phyloP scores from a whole-genome alignment of 2,329 filamentous ascomycete genomes.

The Scedosporium aurantiacum region DNA sequence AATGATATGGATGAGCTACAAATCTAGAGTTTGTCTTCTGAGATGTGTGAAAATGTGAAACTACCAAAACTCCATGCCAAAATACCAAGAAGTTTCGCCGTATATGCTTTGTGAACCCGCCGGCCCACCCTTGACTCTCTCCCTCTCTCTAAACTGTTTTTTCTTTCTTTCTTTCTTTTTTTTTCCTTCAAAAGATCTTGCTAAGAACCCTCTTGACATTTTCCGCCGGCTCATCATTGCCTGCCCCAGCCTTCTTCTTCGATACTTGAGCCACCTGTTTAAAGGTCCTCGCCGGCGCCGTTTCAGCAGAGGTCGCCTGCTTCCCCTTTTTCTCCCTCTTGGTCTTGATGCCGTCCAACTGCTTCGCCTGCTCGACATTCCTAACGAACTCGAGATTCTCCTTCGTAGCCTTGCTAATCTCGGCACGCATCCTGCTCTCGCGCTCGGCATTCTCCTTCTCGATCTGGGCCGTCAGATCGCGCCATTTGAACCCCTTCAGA shows the following conservation, averaged over 20 bases:
- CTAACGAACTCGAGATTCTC: constrained; percentile 75
- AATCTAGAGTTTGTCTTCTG: background rate
- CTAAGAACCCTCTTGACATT: constrained; percentile 49
- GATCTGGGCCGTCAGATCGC: constrained; percentile 64
- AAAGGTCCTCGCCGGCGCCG: constrained; percentile 30
- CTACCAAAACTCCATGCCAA: background rate
- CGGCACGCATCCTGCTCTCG: constrained; percentile 62
- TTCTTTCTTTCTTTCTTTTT: background rate
- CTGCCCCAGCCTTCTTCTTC: constrained; percentile 27
- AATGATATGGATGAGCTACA: background rate
- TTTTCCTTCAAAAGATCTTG: constrained; percentile 47
- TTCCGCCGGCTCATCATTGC: constrained; percentile 35
- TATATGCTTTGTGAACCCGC: background rate
- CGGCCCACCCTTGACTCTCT: no score
- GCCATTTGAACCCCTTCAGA: constrained; percentile 76
- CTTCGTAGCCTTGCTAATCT: constrained; percentile 62
- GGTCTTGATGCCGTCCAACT: constrained; percentile 62
- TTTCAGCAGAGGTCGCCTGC: constrained; percentile 14
- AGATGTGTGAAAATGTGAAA: background rate
- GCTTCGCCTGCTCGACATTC: constrained; percentile 71
- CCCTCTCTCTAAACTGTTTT: no score
- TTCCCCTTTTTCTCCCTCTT: constrained; percentile 33
- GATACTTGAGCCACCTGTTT: constrained; percentile 52
- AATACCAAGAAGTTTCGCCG: background rate
- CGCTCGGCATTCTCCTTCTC: constrained; percentile 72